Evolutionary conservation across 805 yeast species (phyloP), one percentile per base, ranked within the genome.

Genomic region (Candida broadrunensis): DNA sequence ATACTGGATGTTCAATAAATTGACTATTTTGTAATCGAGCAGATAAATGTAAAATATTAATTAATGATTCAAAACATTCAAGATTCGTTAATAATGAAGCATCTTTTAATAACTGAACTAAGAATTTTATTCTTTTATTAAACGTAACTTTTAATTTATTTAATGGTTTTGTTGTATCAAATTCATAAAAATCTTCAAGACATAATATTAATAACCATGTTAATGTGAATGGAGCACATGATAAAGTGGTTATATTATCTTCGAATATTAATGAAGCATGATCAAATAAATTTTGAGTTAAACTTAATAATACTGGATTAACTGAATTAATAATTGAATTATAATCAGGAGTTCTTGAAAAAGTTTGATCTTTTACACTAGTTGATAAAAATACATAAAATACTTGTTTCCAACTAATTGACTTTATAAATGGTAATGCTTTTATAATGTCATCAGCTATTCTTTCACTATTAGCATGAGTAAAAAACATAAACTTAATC

Each of bases 291-390:
- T 43, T 48, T 37, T 56, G 60, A 42, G 63, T 56, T 15, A 45
- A 45, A 2, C 38, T 34, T 33, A 60, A 63, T 8, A 60, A 55
- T 30, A 54, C 57, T 3, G 56, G 46, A 35, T 53, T 48, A 2
- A 41, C 23, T 24, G 39, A 48, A 27, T 34, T 49, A 12, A 65
- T 53, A 9, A 63, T 48, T 11, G 32, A 26, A 24, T 54, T 43
- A 48, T 65, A 69, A 47, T 67, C 72, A 11, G 51, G 54, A 2
- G 73, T 65, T 39, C 72, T 50, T 14, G 70, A 54, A 35, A 65
- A 59, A 33, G 61, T 50, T 49, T 69, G 73, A 39, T 61, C 60
- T 44, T 65, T 58, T 15, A 69, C 51, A 39, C 61, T 54, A 35
- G 48, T 47, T 5, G 67, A 48, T 37, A 54, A 56, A 38, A 63